Base-by-base conservation (phyloP, 2,329 filamentous ascomycete species). In the Colletotrichum tabaci region DNA sequence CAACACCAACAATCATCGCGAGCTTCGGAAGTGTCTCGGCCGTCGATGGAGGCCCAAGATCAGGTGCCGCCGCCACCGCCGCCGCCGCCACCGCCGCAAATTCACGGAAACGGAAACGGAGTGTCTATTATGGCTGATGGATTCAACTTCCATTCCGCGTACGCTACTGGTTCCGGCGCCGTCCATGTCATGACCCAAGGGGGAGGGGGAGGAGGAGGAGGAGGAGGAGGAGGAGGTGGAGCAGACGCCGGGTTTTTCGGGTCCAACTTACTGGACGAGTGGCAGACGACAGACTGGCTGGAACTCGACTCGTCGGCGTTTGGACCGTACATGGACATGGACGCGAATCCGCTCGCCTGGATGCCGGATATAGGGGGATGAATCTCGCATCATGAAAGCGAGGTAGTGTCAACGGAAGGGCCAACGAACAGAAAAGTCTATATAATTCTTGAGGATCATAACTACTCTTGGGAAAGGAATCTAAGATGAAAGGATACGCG, bases 221-320 rank as follows among this genome's bases (percentile, higher is more conserved):
- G 30, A 35, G 30, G 30, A 35, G 30, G 30, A 30, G 30, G 30
- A 30, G 26, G 26, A 4, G 26, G 26, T 4, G 26, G 3, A 30
- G 30, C 30, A 1, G 61, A 72, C 1, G 50, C 64, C 38, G 72
- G 65, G n/a, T 47, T 73, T 8, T 46, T 58, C 0, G 61, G 61
- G 0, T 50, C 58, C 10, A 71, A 58, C 13, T 16, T 74, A 2
- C 64, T 78, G 15, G 74, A 76, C 9, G 76, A 74, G 49, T 79
- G 78, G 78, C 77, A 79, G 69, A 74, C 77, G 8, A 78, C 77
- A 1, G 77, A 79, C 42, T 79, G 78, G 78, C 64, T 79, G 23
- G 77, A 79, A 21, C 74, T 76, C 30, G 75, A 76, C 52, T 74
- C 74, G 1, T 76, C 75, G 2, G 74, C 75, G 3, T 75, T 76